Percentiles rank a stretch among this genome's conserved stretches.
These are phyloP conservation scores for Trichosporon coremiiforme DNA, from an alignment of 1,284 basidiomycete species.

Conservation along the genomic window DNA sequence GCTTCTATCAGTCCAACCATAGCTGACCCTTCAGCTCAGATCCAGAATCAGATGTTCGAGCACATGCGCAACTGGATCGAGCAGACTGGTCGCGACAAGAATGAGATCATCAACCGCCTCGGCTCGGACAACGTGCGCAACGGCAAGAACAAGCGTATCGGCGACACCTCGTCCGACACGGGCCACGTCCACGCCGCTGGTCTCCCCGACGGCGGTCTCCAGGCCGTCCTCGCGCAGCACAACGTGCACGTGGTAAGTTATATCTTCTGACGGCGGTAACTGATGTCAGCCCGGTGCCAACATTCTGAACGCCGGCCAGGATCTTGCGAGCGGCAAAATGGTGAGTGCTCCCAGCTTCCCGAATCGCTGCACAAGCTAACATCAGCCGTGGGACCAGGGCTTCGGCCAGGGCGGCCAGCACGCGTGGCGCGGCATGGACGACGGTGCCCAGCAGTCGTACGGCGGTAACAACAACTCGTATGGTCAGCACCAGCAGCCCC, in stretches of 20 bases:
- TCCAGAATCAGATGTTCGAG: constrained; percentile 75
- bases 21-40: constrained; percentile 74
- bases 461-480: constrained; percentile 14
- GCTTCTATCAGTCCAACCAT: constrained; percentile 59
- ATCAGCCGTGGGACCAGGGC: constrained; percentile 53
- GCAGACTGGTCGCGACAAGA: constrained; percentile 61
- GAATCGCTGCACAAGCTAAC: neutral
- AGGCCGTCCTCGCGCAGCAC: constrained; percentile 52
- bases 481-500: neutral
- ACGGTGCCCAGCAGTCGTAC: constrained; percentile 1
- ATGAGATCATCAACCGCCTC: constrained; percentile 65
- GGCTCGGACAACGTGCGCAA: constrained; percentile 68
- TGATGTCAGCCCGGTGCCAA: constrained; percentile 35
- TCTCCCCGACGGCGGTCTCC: constrained; percentile 52
- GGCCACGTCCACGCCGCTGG: constrained; percentile 53
- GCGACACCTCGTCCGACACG: constrained; percentile 43
- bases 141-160: constrained; percentile 70
- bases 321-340: constrained; percentile 53
- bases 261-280: neutral
- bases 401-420: constrained; percentile 54
- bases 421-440: constrained; percentile 52
- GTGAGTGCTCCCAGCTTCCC: constrained; percentile 30
- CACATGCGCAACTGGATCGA: constrained; percentile 62
- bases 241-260: constrained; percentile 54
- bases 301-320: constrained; percentile 53